Base-by-base conservation (phyloP, 352 stramenopile genomes). In the Paralagenidium karlingii region DNA sequence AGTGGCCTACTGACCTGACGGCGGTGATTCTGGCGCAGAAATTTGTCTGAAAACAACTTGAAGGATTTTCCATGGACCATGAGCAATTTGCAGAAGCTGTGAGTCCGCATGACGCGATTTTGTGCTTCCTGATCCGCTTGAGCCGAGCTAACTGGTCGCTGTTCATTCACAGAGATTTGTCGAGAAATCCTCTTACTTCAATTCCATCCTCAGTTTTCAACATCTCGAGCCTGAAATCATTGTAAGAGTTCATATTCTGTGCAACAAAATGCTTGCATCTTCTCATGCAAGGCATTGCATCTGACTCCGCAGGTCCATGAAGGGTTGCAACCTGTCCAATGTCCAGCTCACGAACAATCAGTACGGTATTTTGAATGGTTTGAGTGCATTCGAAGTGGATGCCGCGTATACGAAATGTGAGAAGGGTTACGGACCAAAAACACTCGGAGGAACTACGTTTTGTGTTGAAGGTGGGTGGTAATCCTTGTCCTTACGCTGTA, bases 211-310 rank as follows among this genome's bases (percentile, higher is more conserved):
- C 50, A 15, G 36, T 82, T 10, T 86, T 60, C 39, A 49, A 40
- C 2, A 63, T 74, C 30, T 20, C 30, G 30, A 36, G 19, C 3
- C 22, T 20, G 56, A 52, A 51, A 0, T 55, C 42, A 3, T 56
- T 84, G 24, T 61, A 64, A 38, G 62, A 53, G 15, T 36, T 84
- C n/a, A n/a, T n/a, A n/a, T n/a, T n/a, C n/a, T n/a, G n/a, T n/a
- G n/a, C n/a, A n/a, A n/a, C n/a, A 22, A 37, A 15, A 19, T 37
- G n/a, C 27, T n/a, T 13, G 10, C 27, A n/a, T n/a, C 27, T n/a
- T n/a, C 10, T 32, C 27, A 13, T 32, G 10, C 10, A 32, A 32
- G n/a, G 27, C 27, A 10, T n/a, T 13, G 10, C 10, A 13, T n/a
- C 10, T 24, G 25, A 43, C 2, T 12, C 20, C 24, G 31, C 21